Conservation (phyloP, 305 asterid genomes). For the Fraxinus platypoda region DNA sequence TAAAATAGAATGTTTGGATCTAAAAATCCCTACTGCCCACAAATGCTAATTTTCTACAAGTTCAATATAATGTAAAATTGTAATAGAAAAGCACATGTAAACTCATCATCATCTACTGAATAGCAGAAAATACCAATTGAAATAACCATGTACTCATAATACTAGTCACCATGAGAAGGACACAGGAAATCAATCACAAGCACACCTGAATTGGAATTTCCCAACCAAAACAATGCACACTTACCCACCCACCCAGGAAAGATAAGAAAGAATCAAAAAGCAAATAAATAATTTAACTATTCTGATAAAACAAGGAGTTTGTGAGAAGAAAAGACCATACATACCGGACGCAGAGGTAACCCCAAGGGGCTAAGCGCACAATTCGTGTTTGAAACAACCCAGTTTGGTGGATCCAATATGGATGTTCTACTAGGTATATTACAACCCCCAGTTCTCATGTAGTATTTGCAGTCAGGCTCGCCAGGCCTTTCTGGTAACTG, state of each 20-base stretch:
- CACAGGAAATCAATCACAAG: not conserved
- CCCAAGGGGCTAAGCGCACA: conserved; percentile 71
- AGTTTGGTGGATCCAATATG: conserved; percentile 68
- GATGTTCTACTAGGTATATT: too few relatives aligned
- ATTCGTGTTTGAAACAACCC: conserved; percentile 42
- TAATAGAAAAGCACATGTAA: not conserved
- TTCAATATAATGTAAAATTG: not conserved
- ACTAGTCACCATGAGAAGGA: not conserved
- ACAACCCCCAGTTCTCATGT: conserved; percentile 90
- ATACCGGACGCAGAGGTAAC: conserved; percentile 87
- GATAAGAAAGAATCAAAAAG: not conserved
- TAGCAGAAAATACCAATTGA: not conserved
- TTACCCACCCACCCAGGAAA: not conserved
- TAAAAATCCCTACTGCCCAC: not conserved
- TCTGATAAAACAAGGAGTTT: conserved; percentile 18
- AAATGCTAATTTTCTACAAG: not conserved
- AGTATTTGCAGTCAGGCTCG: conserved; percentile 73
- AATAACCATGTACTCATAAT: not conserved
- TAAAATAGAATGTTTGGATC: not conserved
- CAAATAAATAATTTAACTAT: not conserved
- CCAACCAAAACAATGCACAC: not conserved
- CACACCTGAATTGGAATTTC: not conserved
- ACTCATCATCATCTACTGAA: not conserved
- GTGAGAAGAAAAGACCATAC: conserved; percentile 14
- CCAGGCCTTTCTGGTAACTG: conserved; percentile 76